Evolutionary conservation across 371 early-diverging fungal species (phyloP).

Genomic region (Catenaria anguillulae): DNA sequence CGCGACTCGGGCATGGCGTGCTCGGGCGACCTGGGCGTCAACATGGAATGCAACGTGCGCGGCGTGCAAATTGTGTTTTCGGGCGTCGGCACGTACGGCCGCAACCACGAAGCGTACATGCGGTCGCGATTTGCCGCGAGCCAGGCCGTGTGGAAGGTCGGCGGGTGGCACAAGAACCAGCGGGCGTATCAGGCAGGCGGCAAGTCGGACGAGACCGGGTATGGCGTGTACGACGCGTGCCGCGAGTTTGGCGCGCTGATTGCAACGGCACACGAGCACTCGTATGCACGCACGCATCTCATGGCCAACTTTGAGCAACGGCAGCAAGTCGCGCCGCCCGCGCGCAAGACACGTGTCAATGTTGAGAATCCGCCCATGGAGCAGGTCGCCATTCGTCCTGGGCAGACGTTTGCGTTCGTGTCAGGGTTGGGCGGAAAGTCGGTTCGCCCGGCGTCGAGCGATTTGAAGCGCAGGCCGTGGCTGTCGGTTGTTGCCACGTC

Average conservation of each 20-base stretch:
- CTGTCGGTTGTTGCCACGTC: too few species aligned
- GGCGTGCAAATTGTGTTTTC: conserved; percentile 16
- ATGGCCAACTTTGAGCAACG: too few species aligned
- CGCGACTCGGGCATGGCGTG: conserved; percentile 9
- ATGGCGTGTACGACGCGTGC: conserved; percentile 21
- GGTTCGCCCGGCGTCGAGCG: too few species aligned
- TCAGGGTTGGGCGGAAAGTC: too few species aligned
- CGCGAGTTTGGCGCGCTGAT: conserved; percentile 22
- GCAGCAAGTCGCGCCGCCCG: too few species aligned
- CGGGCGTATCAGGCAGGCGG: conserved; percentile 20
- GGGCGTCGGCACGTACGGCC: conserved; percentile 23
- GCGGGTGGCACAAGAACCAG: conserved; percentile 30
- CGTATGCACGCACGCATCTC: conserved; percentile 16
- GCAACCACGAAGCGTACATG: conserved; percentile 18
- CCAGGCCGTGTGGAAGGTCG: conserved; percentile 19
- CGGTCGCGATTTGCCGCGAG: conserved; percentile 11
- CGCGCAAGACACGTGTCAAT: too few species aligned
- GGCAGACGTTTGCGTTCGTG: conserved; percentile 9
- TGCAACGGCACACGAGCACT: conserved; percentile 16
- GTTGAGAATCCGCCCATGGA: too few species aligned
- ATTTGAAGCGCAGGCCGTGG: too few species aligned
- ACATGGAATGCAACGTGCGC: conserved; percentile 16
- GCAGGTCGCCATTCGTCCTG: too few species aligned
- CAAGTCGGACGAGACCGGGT: conserved; percentile 25
- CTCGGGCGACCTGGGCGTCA: conserved; percentile 22